Evolutionary conservation across 2,329 filamentous ascomycete genomes (phyloP).

Genomic region (Ceratocystiopsis minuta): DNA sequence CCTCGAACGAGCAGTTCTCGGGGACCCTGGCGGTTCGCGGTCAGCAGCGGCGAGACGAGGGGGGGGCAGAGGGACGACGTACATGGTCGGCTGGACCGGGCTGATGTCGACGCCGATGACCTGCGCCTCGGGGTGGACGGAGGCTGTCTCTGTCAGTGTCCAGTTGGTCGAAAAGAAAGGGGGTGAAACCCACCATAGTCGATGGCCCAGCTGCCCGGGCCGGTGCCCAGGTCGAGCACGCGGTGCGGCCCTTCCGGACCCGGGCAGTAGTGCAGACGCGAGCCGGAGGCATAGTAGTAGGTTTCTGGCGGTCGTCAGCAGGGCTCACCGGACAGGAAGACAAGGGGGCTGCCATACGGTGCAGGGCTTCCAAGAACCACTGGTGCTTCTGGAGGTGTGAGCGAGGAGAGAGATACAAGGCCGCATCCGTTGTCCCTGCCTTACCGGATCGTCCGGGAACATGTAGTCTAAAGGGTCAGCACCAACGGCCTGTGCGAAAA

Average conservation of each 20-base stretch:
- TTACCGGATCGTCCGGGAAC: no score
- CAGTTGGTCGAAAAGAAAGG: background rate
- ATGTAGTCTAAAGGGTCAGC: no score
- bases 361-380: no score
- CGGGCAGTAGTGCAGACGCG: constrained; percentile 19
- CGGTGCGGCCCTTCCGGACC: constrained; percentile 19
- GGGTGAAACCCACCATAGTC: constrained; percentile 12
- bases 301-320: no score
- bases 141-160: constrained; percentile 5
- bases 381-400: no score
- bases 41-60: background rate
- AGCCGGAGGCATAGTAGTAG: background rate
- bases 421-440: no score
- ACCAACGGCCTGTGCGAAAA: no score
- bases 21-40: constrained; percentile 6
- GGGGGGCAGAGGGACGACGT: constrained; percentile 7
- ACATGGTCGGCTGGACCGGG: constrained; percentile 8
- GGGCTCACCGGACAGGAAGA: no score
- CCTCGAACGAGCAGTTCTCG: constrained; percentile 12
- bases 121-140: constrained; percentile 12
- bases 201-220: constrained; percentile 20
- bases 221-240: constrained; percentile 32
- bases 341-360: no score
- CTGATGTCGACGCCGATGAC: constrained; percentile 13
- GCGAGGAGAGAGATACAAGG: no score